Conservation (phyloP, 495 filamentous ascomycete genomes). For the Aspergillus baeticus region DNA sequence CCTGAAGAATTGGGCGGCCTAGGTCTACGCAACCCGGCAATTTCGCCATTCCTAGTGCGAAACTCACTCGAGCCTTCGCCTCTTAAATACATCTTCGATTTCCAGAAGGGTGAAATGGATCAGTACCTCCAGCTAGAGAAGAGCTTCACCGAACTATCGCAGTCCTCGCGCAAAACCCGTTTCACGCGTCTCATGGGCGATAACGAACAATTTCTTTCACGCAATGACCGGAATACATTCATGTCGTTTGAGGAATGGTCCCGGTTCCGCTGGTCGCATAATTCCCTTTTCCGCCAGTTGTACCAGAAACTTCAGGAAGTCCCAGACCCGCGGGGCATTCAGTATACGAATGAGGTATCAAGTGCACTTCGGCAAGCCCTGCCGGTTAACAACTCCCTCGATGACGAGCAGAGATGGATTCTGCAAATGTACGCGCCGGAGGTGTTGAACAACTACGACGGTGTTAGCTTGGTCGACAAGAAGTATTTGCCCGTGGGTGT, state of each 20-base stretch:
- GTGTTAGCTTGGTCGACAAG: slow-evolving; percentile 51
- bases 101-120: slow-evolving; percentile 37
- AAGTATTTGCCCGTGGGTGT: slow-evolving; percentile 55
- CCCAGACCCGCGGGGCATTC: slow-evolving; percentile 17
- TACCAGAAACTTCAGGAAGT: slow-evolving; percentile 25
- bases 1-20: slow-evolving; percentile 55
- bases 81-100: slow-evolving; percentile 28
- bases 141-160: slow-evolving; percentile 23
- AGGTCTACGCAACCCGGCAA: slow-evolving; percentile 54
- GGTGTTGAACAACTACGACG: slow-evolving; percentile 47
- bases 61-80: slow-evolving; percentile 30
- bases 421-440: slow-evolving; percentile 50
- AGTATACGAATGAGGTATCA: slow-evolving; percentile 9
- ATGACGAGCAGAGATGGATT: slow-evolving; percentile 47
- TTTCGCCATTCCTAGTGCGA: slow-evolving; percentile 40
- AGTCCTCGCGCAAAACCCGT: slow-evolving; percentile 7
- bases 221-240: slow-evolving; percentile 28
- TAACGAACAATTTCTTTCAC: not conserved
- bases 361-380: not conserved
- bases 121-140: slow-evolving; percentile 35
- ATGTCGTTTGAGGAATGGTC: slow-evolving; percentile 49
- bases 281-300: slow-evolving; percentile 14
- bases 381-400: not conserved
- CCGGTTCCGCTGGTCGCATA: slow-evolving; percentile 38
- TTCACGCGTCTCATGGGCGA: not conserved